Percentiles rank a stretch among this genome's conserved stretches.
Evolutionary conservation across 192 early-diverging fungal genomes (phyloP).

Genomic region (Phlyctochytrium planicorne): DNA sequence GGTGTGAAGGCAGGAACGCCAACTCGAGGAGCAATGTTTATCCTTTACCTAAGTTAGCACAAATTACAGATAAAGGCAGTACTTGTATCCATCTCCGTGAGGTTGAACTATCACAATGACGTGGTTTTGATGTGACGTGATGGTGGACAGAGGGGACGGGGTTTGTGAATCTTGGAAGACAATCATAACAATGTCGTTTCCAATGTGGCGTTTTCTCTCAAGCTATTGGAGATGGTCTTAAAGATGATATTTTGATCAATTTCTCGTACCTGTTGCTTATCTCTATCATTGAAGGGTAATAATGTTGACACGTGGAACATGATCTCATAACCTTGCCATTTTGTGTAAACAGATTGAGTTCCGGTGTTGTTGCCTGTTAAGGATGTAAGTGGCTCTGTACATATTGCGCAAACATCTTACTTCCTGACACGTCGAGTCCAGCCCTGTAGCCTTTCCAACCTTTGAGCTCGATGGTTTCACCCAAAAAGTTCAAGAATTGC

Average conservation of each 20-base stretch:
- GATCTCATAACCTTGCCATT: constrained; percentile 72
- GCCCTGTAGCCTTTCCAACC: constrained; percentile 77
- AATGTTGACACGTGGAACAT: constrained; percentile 79
- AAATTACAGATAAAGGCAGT: not conserved
- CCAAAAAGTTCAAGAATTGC: constrained; percentile 68
- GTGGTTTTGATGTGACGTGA: constrained; percentile 59
- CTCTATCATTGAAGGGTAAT: constrained; percentile 64
- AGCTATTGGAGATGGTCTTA: constrained; percentile 23
- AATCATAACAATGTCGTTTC: constrained; percentile 72
- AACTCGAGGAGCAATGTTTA: constrained; percentile 48
- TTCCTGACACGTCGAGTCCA: constrained; percentile 69
- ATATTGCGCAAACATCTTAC: constrained; percentile 31
- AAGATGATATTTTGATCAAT: not conserved
- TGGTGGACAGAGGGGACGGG: constrained; percentile 48
- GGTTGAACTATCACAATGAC: constrained; percentile 56
- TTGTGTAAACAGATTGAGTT: constrained; percentile 65
- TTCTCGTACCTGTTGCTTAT: constrained; percentile 59
- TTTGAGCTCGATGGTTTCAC: constrained; percentile 65
- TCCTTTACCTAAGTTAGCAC: constrained; percentile 10
- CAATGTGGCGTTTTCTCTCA: constrained; percentile 70
- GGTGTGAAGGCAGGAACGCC: constrained; percentile 66
- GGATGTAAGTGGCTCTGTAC: not conserved
- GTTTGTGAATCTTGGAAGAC: constrained; percentile 46
- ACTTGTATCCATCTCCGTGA: constrained; percentile 46
- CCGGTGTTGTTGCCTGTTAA: constrained; percentile 64